phyloP scores from a whole-genome alignment of 495 filamentous ascomycete genomes.

The Halenospora varia region DNA sequence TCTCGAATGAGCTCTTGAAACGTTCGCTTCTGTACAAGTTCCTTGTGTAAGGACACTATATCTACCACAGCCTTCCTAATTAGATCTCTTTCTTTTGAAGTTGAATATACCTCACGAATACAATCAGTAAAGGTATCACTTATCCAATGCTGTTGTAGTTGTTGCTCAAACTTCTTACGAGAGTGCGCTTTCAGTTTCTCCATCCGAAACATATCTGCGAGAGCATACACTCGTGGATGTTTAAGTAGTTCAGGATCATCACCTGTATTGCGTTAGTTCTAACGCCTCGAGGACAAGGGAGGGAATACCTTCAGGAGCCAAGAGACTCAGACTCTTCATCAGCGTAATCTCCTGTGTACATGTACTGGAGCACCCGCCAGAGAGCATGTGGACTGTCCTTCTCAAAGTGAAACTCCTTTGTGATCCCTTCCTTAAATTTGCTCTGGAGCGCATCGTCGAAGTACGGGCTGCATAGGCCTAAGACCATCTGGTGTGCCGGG shows the following conservation, averaged over 20 bases:
- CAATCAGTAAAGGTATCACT: slow-evolving; percentile 14
- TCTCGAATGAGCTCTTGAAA: slow-evolving; percentile 18
- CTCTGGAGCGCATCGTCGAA: slow-evolving; percentile 9
- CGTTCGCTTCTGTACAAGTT: slow-evolving; percentile 5
- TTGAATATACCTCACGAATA: slow-evolving; percentile 18
- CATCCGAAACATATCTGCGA: slow-evolving; percentile 15
- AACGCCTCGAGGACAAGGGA: slow-evolving; percentile 1
- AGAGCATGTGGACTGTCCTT: slow-evolving; percentile 15
- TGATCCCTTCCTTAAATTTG: too few relatives aligned
- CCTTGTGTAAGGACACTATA: slow-evolving; percentile 12
- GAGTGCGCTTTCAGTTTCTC: slow-evolving; percentile 6
- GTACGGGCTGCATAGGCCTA: slow-evolving; percentile 7
- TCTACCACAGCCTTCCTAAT: slow-evolving; percentile 10
- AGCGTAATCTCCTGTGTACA: slow-evolving; percentile 11
- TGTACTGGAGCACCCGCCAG: slow-evolving; percentile 7
- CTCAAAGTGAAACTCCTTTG: too few relatives aligned
- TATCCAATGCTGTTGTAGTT: slow-evolving; percentile 15
- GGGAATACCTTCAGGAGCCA: slow-evolving; percentile 5
- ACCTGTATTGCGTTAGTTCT: too few relatives aligned
- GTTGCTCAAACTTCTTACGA: slow-evolving; percentile 6
- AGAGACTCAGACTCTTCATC: slow-evolving; percentile 6
- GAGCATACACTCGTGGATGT: slow-evolving; percentile 13
- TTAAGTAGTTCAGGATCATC: slow-evolving; percentile 12
- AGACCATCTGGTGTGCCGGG: slow-evolving; percentile 7
- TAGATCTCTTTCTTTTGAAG: not conserved